A percentile compares a stretch with the other conserved stretches of the same genome.
Evolutionary conservation across 139 green algal genomes (phyloP).

Genomic region (Dunaliella primolecta): DNA sequence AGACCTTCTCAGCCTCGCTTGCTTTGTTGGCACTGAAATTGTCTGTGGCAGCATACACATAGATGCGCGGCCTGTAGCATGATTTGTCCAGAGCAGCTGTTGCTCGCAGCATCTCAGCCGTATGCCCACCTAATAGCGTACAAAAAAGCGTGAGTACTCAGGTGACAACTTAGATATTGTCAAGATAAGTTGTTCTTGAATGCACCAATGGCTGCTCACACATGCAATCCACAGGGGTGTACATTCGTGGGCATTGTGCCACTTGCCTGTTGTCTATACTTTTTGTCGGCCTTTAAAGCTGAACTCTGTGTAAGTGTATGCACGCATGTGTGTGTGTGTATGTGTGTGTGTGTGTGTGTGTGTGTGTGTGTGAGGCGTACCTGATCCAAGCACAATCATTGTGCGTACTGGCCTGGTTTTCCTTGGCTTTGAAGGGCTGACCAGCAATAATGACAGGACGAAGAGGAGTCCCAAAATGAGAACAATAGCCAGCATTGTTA

Average conservation of each 20-base stretch:
- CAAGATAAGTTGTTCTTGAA: neutral
- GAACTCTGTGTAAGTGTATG: no score
- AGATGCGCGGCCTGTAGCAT: conserved; percentile 62
- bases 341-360: no score
- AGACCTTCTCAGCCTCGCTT: conserved; percentile 32
- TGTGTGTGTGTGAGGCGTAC: no score
- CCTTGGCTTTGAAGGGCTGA: neutral
- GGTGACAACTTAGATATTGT: neutral
- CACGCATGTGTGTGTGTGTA: no score
- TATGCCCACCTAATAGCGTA: conserved; percentile 76
- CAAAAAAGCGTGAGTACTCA: neutral
- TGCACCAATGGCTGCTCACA: neutral
- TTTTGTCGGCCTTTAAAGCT: no score
- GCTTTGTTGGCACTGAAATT: conserved; percentile 61
- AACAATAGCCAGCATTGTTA: neutral
- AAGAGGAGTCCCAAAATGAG: neutral
- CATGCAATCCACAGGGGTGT: neutral
- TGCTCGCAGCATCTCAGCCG: conserved; percentile 86
- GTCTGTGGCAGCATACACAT: conserved; percentile 76
- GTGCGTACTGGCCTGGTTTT: conserved; percentile 36
- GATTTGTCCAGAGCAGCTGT: conserved; percentile 50
- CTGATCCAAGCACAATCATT: conserved; percentile 80
- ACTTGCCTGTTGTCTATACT: no score
- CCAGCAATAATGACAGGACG: neutral
- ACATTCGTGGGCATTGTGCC: no score